These are phyloP conservation scores for Linnemannia zychae DNA, from an alignment of 192 early-diverging fungal species.

Conservation along the genomic window DNA sequence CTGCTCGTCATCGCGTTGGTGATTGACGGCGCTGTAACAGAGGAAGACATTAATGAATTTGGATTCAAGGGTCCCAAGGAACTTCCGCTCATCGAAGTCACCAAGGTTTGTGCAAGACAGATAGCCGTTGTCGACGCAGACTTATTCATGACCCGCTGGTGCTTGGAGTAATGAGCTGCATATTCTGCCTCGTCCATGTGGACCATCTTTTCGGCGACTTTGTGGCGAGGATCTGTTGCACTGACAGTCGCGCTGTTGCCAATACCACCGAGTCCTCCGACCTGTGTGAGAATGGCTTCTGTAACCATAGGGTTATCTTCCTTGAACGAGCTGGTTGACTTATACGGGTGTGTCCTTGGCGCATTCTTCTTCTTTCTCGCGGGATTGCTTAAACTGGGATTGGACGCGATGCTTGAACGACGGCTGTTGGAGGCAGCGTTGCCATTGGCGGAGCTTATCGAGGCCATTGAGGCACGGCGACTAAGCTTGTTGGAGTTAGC, in stretches of 20 bases:
- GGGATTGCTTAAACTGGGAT: constrained; percentile 32
- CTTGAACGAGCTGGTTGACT: constrained; percentile 44
- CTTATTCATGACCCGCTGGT: constrained; percentile 42
- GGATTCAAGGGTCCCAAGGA: background rate
- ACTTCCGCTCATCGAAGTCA: constrained; percentile 22
- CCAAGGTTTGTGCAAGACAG: constrained; percentile 28
- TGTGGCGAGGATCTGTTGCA: constrained; percentile 45
- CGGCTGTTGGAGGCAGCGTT: constrained; percentile 15
- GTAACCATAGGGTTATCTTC: constrained; percentile 51
- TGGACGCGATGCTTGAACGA: constrained; percentile 16
- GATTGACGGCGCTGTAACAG: constrained; percentile 31
- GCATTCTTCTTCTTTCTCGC: constrained; percentile 52
- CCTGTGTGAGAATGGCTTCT: constrained; percentile 46
- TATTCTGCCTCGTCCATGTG: constrained; percentile 55
- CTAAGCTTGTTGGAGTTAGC: background rate
- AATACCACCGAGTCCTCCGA: constrained; percentile 46
- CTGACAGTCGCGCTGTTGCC: constrained; percentile 27
- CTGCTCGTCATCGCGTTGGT: constrained; percentile 1
- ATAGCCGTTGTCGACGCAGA: constrained; percentile 15
- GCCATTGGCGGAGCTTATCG: constrained; percentile 11
- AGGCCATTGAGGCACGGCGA: constrained; percentile 27
- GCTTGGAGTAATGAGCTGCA: constrained; percentile 46
- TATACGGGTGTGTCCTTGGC: constrained; percentile 49
- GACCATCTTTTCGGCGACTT: constrained; percentile 44
- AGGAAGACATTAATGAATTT: constrained; percentile 29